Percentiles rank a stretch among this genome's conserved stretches.
Conservation (phyloP, 2,329 filamentous ascomycete species). For the Pestalotiopsis sp. region DNA sequence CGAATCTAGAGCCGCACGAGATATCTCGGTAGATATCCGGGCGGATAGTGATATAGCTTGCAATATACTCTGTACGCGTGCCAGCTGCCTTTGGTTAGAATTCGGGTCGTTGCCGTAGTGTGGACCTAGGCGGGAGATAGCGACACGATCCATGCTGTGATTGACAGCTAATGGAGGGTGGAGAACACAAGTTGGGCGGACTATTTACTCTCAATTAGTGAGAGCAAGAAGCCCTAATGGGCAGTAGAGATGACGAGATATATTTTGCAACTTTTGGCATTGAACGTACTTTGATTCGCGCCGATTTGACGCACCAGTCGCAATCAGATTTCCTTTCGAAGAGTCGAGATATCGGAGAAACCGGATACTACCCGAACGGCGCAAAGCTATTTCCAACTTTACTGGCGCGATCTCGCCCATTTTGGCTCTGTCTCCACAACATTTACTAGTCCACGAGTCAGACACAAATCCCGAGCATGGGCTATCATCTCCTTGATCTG, state of each 20-base stretch:
- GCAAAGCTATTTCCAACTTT: neutral
- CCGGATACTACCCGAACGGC: neutral
- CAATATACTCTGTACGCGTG: neutral
- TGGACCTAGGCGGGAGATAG: neutral
- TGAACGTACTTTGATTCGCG: neutral
- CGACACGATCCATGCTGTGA: neutral
- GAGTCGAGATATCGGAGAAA: neutral
- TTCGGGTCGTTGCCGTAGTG: neutral
- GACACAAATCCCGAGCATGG: neutral
- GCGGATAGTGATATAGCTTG: neutral
- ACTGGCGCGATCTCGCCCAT: neutral
- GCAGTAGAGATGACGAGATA: neutral
- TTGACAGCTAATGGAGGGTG: neutral
- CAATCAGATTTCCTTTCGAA: neutral
- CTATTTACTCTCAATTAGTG: no score
- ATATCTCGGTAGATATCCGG: neutral
- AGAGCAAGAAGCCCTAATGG: neutral
- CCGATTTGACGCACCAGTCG: neutral
- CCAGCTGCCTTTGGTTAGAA: neutral
- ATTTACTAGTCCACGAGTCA: neutral
- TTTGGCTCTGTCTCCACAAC: neutral
- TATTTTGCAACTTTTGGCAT: no score
- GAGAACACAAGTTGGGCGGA: neutral
- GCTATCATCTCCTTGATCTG: neutral
- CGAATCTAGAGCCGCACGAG: neutral